A percentile compares a stretch with the other conserved stretches of the same genome.
phyloP scores from a whole-genome alignment of 768 basidiomycete species.

The Mycena metata region DNA sequence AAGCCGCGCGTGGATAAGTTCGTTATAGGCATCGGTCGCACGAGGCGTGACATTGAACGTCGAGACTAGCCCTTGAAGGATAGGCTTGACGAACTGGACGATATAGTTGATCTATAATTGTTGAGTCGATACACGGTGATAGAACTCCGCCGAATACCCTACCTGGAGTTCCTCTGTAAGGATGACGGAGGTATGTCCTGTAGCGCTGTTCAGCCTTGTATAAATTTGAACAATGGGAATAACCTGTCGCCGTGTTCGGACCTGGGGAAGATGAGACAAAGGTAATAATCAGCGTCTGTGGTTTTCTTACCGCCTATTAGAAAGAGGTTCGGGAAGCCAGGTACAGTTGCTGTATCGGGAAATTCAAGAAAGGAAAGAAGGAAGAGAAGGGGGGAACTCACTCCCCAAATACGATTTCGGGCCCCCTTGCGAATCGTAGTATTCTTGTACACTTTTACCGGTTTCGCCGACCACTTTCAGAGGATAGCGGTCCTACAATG shows the following conservation, averaged over 20 bases:
- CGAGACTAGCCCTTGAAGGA: conserved; percentile 1
- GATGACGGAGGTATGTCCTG: conserved; percentile 44
- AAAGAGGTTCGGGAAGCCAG: conserved; percentile 64
- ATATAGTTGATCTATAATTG: conserved; percentile 1
- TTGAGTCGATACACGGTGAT: too few relatives aligned
- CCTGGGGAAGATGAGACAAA: neutral
- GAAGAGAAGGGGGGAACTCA: too few relatives aligned
- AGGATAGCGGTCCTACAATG: conserved; percentile 50
- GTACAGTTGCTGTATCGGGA: too few relatives aligned
- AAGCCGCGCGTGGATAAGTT: conserved; percentile 7
- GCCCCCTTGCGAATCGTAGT: conserved; percentile 54
- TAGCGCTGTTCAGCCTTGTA: neutral
- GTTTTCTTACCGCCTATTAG: conserved; percentile 51
- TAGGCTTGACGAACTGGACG: conserved; percentile 2
- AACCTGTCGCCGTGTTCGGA: too few relatives aligned
- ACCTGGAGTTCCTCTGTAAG: conserved; percentile 37
- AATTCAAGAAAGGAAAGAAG: too few relatives aligned
- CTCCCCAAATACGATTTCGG: conserved; percentile 61
- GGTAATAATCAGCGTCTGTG: conserved; percentile 52
- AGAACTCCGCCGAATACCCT: neutral
- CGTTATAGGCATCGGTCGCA: conserved; percentile 30
- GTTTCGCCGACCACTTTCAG: conserved; percentile 47
- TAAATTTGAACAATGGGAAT: neutral
- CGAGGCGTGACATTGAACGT: conserved; percentile 4
- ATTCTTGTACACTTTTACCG: conserved; percentile 53